A percentile compares a stretch with the other conserved stretches of the same genome.
Conservation (phyloP, 306 rosid genomes). For the Dryas drummondii region DNA sequence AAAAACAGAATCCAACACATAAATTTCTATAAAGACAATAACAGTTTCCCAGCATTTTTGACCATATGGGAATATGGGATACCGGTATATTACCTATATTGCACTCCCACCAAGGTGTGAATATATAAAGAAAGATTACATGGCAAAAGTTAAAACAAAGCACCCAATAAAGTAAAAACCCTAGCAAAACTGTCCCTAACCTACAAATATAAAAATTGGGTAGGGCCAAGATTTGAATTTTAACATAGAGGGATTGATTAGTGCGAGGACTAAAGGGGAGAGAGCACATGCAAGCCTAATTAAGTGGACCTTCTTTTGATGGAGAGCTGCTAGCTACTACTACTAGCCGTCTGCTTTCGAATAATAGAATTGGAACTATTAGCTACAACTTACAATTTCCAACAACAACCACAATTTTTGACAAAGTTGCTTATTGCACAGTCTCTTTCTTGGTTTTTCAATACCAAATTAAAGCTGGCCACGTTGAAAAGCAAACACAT, state of each 20-base stretch:
- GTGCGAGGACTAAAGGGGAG: not conserved
- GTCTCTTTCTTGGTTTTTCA: not conserved
- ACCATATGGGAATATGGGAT: not conserved
- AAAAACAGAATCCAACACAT: constrained; percentile 7
- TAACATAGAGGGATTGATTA: not conserved
- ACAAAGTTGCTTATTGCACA: not conserved
- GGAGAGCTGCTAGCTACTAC: not conserved
- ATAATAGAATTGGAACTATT: not conserved
- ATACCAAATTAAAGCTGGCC: constrained; percentile 1
- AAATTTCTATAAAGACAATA: not conserved
- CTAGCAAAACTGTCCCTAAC: not conserved
- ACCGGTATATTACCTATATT: not conserved
- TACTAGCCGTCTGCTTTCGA: not conserved
- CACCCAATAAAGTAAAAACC: not conserved
- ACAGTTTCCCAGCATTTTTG: constrained; percentile 11
- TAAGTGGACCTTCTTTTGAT: constrained; percentile 17
- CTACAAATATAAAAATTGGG: not conserved
- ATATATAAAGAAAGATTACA: not conserved
- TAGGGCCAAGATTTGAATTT: constrained; percentile 2
- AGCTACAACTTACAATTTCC: not conserved
- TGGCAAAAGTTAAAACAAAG: constrained; percentile 6
- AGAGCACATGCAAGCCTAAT: constrained; percentile 16
- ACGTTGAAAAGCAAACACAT: not conserved
- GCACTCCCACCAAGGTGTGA: constrained; percentile 8
- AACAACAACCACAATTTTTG: not conserved